Evolutionary conservation across 441 rosid genomes (phyloP), one percentile per base, ranked within the genome.

Genomic region (Flueggea neowawraea): DNA sequence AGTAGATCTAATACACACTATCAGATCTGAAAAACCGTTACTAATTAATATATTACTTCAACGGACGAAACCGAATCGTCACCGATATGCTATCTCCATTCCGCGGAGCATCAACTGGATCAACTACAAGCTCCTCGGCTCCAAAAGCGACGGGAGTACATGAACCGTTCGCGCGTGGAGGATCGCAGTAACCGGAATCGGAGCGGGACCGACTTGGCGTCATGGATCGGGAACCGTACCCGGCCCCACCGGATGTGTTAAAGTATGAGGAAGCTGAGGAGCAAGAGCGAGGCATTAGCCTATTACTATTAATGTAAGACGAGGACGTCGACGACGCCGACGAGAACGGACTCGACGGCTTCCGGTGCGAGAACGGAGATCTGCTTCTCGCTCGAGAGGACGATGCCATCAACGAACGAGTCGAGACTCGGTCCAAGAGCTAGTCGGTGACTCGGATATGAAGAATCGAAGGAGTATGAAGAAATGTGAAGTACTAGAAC

Each of bases 21-120:
- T 74, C 87, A 82, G 97, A 95, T 96, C 97, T 82, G 73, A 12
- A 11, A 4, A 14, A 1, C 41, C 6, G 4, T 36, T 36, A 36
- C 41, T 36, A 36, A 36, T 1, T 5, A 5, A 51, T 60, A 63
- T 15, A 50, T 71, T 81, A 96, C 99, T 96, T 96, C 85, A 96
- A 61, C 33, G 97, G 97, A 67, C 97, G 67, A 74, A 96, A 96
- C 61, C 99, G 95, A 79, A 96, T 87, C 68, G 99, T 96, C 56
- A 96, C 99, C 52, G 97, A 92, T 43, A 96, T 93, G 69, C 97
- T 96, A 72, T 96, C 98, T 13, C 87, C 91, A 12, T 85, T 79
- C 74, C 80, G 81, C 64, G 85, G 67, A 52, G 71, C 67, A 9
- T 91, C 97, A 71, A 79, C 11, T 14, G 84, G 86, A 73, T 89